Evolutionary conservation across 2,329 filamentous ascomycete species (phyloP), one percentile per base, ranked within the genome.

Genomic region (Hypoxylon sp.): DNA sequence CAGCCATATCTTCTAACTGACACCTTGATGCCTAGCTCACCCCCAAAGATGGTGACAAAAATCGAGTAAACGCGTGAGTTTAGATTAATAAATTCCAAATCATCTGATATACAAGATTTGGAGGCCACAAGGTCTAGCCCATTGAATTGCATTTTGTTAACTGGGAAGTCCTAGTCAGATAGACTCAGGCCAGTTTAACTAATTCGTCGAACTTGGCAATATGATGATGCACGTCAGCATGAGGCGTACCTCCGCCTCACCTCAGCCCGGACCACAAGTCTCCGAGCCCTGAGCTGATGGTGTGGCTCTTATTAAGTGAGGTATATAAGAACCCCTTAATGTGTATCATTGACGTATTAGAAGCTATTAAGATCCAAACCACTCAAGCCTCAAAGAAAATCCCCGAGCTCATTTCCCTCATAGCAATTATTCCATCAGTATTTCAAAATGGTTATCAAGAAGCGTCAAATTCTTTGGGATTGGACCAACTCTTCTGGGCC

Each of bases 391-490:
- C 21, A 54, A 31, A 2, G 31, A 17, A 8, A 32, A 29, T 13
- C n/a, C 42, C 11, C n/a, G 35, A 39, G 27, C 3, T 6, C 8
- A 19, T 35, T 62, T 27, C 13, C 31, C 24, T 59, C 11, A 55
- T 31, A 50, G 2, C 5, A 59, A 6, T 2, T 19, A 50, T 61
- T 52, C 3, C n/a, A 56, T 21, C 5, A 48, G n/a, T 24, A 21
- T 39, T 21, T 21, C 11, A 71, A 70, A 62, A 75, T 75, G 74
- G 72, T 72, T 52, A 73, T 77, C 62, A 69, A 75, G 62, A 83
- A 83, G 71, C 75, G 80, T 10, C 78, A 78, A 69, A 77, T 83
- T 46, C 77, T 82, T 32, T 83, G 81, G 81, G 81, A 82, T 72
- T 83, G 78, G 78, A 82, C 81, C 47, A 80, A 80, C 71, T 79